Base-by-base conservation (phyloP, 1,139 yeast species). In the Blastobotrys persicus region DNA sequence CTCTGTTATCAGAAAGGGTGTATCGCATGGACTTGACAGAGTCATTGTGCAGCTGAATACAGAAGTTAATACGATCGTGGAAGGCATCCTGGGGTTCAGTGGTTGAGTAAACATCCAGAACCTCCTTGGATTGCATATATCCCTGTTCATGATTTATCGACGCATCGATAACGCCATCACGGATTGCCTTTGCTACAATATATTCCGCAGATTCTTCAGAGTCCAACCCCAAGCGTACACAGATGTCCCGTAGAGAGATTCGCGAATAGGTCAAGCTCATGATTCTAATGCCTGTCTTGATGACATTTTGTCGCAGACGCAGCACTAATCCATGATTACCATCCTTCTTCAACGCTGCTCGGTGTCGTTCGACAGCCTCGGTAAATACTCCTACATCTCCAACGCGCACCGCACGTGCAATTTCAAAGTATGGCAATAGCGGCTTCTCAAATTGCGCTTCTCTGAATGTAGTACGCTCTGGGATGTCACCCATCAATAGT, bases 101-200 rank as follows among this genome's bases (percentile, higher is more conserved):
- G 2, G 98, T 88, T 12, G 95, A 85, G 68, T 94, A 94, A 42
- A 91, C 80, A 67, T 94, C 96, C 61, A 83, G 72, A 49, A 88
- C 75, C 67, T 91, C 98, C 59, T 83, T 85, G 34, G 95, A 85
- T 71, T 89, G 92, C 88, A 94, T 89, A 66, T 74, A 91, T 1
- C 98, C 98, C 58, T 81, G 77, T 66, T 88, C 89, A 69, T 91
- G 97, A 65, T 92, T 88, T 58, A 94, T 85, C 48, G 83, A 81
- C 3, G 98, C 98, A 63, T 92, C 98, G 67, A 94, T 88, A 47
- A 94, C 98, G 49, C 96, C 97, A 67, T 94, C 99, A 63, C 96
- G 83, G 54, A 94, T 92, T 32, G 98, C 95, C 72, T 94, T 92
- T 35, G 96, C 88, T 32, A 92, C 96, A 66, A 92, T 91, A 67